Percentiles rank a stretch among this genome's conserved stretches.
phyloP scores from a whole-genome alignment of 177 flowering plant genomes.

The Vitis hybrid region DNA sequence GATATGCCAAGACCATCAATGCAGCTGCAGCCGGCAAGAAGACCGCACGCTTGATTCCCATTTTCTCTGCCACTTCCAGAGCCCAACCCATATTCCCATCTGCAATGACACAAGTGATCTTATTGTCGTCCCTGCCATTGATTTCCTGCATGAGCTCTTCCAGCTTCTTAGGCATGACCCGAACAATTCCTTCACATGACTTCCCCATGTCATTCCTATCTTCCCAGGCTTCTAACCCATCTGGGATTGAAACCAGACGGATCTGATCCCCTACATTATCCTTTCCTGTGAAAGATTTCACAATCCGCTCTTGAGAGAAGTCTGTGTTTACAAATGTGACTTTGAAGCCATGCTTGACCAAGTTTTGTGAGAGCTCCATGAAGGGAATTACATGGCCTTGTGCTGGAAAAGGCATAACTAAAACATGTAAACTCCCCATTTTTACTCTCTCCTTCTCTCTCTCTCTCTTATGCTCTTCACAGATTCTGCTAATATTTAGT shows the following conservation, averaged over 20 bases:
- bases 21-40: slow-evolving; percentile 26
- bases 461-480: too few relatives aligned
- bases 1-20: too few relatives aligned
- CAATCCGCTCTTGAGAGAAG: slow-evolving; percentile 8
- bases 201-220: slow-evolving; percentile 12
- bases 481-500: too few relatives aligned
- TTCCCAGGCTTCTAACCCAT: slow-evolving; percentile 23
- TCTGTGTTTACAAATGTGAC: slow-evolving; percentile 44
- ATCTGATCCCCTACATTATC: slow-evolving; percentile 1
- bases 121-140: background rate
- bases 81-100: slow-evolving; percentile 27
- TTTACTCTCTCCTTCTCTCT: too few relatives aligned
- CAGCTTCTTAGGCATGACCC: slow-evolving; percentile 29
- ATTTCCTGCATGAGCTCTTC: slow-evolving; percentile 23
- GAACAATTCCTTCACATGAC: slow-evolving; percentile 8
- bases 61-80: slow-evolving; percentile 25
- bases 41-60: slow-evolving; percentile 21
- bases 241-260: slow-evolving; percentile 16
- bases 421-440: slow-evolving; percentile 34
- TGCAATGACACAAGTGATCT: slow-evolving; percentile 30
- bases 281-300: background rate
- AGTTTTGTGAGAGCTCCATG: slow-evolving; percentile 38
- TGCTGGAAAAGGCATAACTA: slow-evolving; percentile 55
- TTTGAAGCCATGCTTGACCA: slow-evolving; percentile 41
- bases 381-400: slow-evolving; percentile 67